These are phyloP conservation scores for Exophiala aquamarina DNA, from an alignment of 2,329 filamentous ascomycete genomes.

Conservation along the genomic window DNA sequence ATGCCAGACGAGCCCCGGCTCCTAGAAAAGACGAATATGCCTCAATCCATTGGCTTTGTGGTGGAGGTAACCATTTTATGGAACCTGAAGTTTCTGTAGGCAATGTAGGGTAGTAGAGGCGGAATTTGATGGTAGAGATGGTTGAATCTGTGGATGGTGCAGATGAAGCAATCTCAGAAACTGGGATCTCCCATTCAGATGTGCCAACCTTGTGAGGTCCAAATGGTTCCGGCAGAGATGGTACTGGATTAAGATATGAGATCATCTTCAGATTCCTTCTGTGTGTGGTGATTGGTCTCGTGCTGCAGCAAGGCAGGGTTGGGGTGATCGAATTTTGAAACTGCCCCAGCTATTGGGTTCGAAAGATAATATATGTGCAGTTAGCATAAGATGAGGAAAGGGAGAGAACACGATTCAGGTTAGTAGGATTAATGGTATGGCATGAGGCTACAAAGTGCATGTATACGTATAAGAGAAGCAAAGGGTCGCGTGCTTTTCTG, in stretches of 20 bases:
- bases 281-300: slow-evolving; percentile 14
- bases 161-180: slow-evolving; percentile 48
- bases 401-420: no score
- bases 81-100: slow-evolving; percentile 44
- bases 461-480: no score
- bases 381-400: no score
- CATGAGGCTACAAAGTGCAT: no score
- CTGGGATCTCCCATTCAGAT: slow-evolving; percentile 76
- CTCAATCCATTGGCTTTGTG: slow-evolving; percentile 71
- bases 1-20: slow-evolving; percentile 35
- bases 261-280: slow-evolving; percentile 16
- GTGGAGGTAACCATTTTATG: slow-evolving; percentile 75
- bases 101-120: slow-evolving; percentile 75
- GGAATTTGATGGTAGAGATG: slow-evolving; percentile 74
- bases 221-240: slow-evolving; percentile 71
- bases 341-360: no score
- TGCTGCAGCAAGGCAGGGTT: neutral
- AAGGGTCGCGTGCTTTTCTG: no score
- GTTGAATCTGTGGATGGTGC: slow-evolving; percentile 56
- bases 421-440: neutral
- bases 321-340: no score
- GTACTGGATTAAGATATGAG: slow-evolving; percentile 53
- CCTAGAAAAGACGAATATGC: slow-evolving; percentile 78
- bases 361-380: no score
- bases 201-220: slow-evolving; percentile 78